Evolutionary conservation across 805 yeast genomes (phyloP).

Genomic region (Nakazawaea wickerhamii): DNA sequence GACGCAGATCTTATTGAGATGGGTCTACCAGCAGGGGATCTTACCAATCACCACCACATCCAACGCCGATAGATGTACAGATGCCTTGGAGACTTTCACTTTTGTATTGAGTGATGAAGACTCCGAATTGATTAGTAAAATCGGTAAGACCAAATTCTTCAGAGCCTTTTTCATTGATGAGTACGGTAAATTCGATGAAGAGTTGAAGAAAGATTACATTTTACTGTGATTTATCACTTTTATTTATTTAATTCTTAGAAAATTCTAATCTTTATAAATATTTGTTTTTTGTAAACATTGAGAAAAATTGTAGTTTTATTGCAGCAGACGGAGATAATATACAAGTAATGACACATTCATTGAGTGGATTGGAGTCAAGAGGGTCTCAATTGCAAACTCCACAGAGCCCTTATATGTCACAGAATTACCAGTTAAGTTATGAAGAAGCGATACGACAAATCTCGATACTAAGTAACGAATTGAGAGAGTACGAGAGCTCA

Average conservation of each 20-base stretch:
- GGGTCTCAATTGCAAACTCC: background rate
- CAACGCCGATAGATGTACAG: slow-evolving; percentile 34
- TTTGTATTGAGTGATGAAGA: slow-evolving; percentile 29
- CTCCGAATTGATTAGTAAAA: slow-evolving; percentile 20
- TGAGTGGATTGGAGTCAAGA: too few species aligned
- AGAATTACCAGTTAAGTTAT: slow-evolving; percentile 7
- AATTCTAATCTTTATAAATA: too few species aligned
- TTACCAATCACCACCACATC: slow-evolving; percentile 43
- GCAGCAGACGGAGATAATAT: too few species aligned
- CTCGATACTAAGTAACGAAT: slow-evolving; percentile 32
- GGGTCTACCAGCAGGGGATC: slow-evolving; percentile 36
- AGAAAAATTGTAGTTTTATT: too few species aligned
- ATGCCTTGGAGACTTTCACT: slow-evolving; percentile 28
- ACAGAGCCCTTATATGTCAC: background rate
- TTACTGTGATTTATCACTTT: background rate
- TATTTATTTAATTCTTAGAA: too few species aligned
- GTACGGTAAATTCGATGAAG: slow-evolving; percentile 17
- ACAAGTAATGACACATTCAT: too few species aligned
- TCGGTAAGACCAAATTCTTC: slow-evolving; percentile 22
- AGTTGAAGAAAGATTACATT: slow-evolving; percentile 3
- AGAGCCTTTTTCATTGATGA: slow-evolving; percentile 22
- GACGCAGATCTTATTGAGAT: slow-evolving; percentile 39
- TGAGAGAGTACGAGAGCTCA: slow-evolving; percentile 37
- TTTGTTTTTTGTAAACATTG: too few species aligned
- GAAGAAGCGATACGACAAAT: slow-evolving; percentile 26